Conservation (phyloP, 768 basidiomycete species). For the Lentinula detonsa region DNA sequence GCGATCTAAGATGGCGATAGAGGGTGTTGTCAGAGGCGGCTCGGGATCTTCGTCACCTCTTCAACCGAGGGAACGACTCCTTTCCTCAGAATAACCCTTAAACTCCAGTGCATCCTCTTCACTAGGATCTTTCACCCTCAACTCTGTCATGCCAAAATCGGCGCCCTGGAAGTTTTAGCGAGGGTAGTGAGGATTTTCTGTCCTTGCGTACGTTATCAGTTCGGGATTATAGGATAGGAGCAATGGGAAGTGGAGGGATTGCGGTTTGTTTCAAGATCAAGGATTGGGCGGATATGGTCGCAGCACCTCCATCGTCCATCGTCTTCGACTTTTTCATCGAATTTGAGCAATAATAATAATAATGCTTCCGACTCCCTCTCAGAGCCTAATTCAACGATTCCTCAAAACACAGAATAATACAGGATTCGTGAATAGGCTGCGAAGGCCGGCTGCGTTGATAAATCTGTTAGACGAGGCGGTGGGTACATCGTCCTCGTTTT, state of each 20-base stretch:
- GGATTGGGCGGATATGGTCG: not conserved
- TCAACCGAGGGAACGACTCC: not conserved
- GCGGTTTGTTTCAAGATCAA: not conserved
- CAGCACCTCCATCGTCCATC: too few relatives aligned
- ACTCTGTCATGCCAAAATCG: not conserved
- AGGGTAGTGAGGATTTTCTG: not conserved
- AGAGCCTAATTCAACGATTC: too few relatives aligned
- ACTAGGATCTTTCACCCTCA: not conserved
- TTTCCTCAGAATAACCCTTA: not conserved
- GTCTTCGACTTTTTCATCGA: too few relatives aligned
- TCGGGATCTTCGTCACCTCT: not conserved
- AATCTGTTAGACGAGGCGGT: constrained; percentile 5
- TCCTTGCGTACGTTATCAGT: not conserved
- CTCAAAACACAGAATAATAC: not conserved
- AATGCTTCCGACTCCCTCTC: too few relatives aligned
- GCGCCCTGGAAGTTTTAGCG: not conserved
- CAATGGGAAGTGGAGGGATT: not conserved
- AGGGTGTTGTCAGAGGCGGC: constrained; percentile 21
- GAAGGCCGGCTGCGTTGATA: constrained; percentile 6
- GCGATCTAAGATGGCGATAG: constrained; percentile 69
- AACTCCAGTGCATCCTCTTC: not conserved
- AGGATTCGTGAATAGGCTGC: constrained; percentile 15
- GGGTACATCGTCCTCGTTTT: constrained; percentile 16
- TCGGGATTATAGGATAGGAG: not conserved
- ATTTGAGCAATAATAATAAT: too few relatives aligned